A percentile compares a stretch with the other conserved stretches of the same genome.
Conservation (phyloP, 352 stramenopile species). For the Globisporangium echinulatum region DNA sequence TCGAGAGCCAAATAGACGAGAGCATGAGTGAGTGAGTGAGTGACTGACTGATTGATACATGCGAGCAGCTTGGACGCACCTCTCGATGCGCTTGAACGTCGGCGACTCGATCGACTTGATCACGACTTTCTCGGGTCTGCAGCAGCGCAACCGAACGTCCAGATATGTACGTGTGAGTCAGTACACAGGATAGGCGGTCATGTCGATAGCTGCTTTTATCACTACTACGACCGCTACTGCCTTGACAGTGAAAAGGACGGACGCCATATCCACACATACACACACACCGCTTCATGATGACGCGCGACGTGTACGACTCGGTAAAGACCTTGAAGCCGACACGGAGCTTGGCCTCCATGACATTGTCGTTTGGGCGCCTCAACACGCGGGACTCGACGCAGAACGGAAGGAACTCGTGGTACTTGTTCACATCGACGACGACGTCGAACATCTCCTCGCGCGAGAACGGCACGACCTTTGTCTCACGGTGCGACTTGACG, state of each 20-base stretch:
- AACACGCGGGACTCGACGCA: conserved; percentile 75
- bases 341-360: conserved; percentile 69
- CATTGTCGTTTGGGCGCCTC: conserved; percentile 59
- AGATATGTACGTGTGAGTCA: not conserved
- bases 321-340: conserved; percentile 82
- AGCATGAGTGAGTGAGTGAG: not conserved
- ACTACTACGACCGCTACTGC: too few relatives aligned
- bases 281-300: conserved; percentile 63
- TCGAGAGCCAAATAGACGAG: not conserved
- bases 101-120: conserved; percentile 77
- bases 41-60: too few relatives aligned
- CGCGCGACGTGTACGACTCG: conserved; percentile 76
- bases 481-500: conserved; percentile 68
- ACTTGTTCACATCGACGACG: conserved; percentile 62
- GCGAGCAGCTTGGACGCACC: conserved; percentile 19
- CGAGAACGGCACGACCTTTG: conserved; percentile 69
- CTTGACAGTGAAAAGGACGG: not conserved
- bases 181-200: too few relatives aligned
- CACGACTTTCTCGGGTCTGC: conserved; percentile 60
- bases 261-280: not conserved
- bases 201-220: too few relatives aligned
- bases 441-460: conserved; percentile 77
- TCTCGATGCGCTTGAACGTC: conserved; percentile 84
- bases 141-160: not conserved
- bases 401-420: conserved; percentile 76